phyloP scores from a whole-genome alignment of 495 filamentous ascomycete species.

The Xanthoparmelia taractica region DNA sequence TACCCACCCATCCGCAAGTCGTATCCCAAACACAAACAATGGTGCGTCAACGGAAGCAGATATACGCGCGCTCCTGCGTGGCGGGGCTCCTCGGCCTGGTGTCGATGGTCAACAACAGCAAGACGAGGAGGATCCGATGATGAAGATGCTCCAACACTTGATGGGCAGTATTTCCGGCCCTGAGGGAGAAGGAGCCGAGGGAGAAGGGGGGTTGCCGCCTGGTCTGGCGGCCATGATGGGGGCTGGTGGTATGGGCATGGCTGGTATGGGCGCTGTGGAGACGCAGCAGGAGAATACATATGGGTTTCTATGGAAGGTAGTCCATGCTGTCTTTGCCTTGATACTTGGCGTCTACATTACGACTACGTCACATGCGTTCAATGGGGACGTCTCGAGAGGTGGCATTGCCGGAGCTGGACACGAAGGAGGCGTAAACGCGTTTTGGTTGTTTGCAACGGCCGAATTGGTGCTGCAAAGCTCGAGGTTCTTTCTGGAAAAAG shows the following conservation, averaged over 20 bases:
- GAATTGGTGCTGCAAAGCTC: slow-evolving; percentile 65
- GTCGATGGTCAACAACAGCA: slow-evolving; percentile 31
- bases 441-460: slow-evolving; percentile 73
- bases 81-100: slow-evolving; percentile 30
- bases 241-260: slow-evolving; percentile 22
- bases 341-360: slow-evolving; percentile 63
- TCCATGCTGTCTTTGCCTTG: slow-evolving; percentile 69
- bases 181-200: slow-evolving; percentile 24
- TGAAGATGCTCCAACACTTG: slow-evolving; percentile 55
- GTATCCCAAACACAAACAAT: slow-evolving; percentile 8
- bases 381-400: slow-evolving; percentile 40
- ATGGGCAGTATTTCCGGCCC: slow-evolving; percentile 41
- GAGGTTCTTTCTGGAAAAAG: slow-evolving; percentile 56
- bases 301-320: slow-evolving; percentile 59
- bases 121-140: slow-evolving; percentile 49
- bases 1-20: slow-evolving; percentile 47
- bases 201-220: slow-evolving; percentile 31
- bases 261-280: slow-evolving; percentile 32
- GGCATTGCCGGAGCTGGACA: slow-evolving; percentile 20
- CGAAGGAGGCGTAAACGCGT: slow-evolving; percentile 41
- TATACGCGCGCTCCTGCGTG: slow-evolving; percentile 39
- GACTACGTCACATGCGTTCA: slow-evolving; percentile 52
- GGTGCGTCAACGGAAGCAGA: slow-evolving; percentile 23
- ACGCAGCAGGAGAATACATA: slow-evolving; percentile 22
- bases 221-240: slow-evolving; percentile 33